Base-by-base conservation (phyloP, 2,329 filamentous ascomycete species). In the Ophiostoma ips region DNA sequence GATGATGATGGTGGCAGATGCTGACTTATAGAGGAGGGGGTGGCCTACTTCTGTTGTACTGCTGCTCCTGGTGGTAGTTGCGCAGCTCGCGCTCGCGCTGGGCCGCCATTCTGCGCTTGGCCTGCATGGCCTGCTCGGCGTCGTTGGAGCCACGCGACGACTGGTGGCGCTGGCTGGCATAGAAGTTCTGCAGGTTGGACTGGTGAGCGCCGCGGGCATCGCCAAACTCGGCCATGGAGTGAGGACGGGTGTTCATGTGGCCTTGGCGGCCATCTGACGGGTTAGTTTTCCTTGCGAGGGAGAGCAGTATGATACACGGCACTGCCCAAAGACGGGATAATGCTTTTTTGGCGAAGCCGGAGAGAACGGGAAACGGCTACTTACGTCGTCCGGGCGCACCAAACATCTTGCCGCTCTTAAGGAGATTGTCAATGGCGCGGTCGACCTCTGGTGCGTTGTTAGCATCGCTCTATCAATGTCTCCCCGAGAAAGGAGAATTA, bases 31-130 rank as follows among this genome's bases (percentile, higher is more conserved):
- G 16, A 34, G 28, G 75, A 76, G 77, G 78, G 78, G 80, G 77
- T 69, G 81, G 81, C 84, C 81, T 87, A 96, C 92, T 95, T 87
- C 90, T 83, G 76, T 96, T 94, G 73, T 94, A 96, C 81, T 98
- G 92, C 79, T 98, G 92, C 79, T 98, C 92, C 72, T 95, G 94
- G 73, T 98, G 92, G 72, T 96, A 95, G 72, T 96, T 98, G 70
- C 92, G 87, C 69, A 98, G 83, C 75, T 98, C 92, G 70, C 90
- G 86, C 76, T 98, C 92, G 70, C 92, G 87, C 73, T 96, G 92
- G 67, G 92, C 92, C 63, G 92, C 92, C 87, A 96, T 94, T 75
- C 90, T 85, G 73, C 92, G 87, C 79, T 96, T 96, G 62, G 88
- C 89, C 80, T 96, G 92, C 77, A 95, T 87, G 81, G 95, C 87